Conservation (phyloP, 805 yeast species). For the Candida nanaspora region DNA sequence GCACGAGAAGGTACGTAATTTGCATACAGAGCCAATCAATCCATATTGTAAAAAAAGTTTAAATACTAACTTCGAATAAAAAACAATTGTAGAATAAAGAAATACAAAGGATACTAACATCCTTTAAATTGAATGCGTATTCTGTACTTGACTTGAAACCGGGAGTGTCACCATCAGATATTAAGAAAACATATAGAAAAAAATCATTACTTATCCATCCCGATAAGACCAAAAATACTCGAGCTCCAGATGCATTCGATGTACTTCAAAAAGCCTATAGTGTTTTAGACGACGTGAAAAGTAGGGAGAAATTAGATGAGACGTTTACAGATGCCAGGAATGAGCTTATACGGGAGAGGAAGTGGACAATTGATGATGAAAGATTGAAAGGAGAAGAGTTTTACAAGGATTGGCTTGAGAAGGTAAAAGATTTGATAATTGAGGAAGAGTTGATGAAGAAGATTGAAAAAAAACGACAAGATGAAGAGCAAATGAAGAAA, state of each 20-base stretch:
- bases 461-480: slow-evolving; percentile 32
- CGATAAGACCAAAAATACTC: slow-evolving; percentile 47
- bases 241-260: slow-evolving; percentile 64
- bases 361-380: slow-evolving; percentile 31
- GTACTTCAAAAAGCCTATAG: slow-evolving; percentile 47
- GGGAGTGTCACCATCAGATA: slow-evolving; percentile 30
- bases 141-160: slow-evolving; percentile 42
- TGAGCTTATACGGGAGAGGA: slow-evolving; percentile 27
- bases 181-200: slow-evolving; percentile 44
- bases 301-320: slow-evolving; percentile 34
- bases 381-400: slow-evolving; percentile 28
- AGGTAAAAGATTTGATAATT: slow-evolving; percentile 34
- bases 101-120: slow-evolving; percentile 43
- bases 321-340: slow-evolving; percentile 38
- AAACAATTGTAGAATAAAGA: slow-evolving; percentile 51
- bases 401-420: slow-evolving; percentile 31
- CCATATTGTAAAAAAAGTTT: too few relatives aligned
- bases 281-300: slow-evolving; percentile 28
- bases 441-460: slow-evolving; percentile 40
- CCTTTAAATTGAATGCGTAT: slow-evolving; percentile 46
- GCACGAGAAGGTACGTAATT: too few relatives aligned
- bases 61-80: too few relatives aligned
- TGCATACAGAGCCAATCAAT: too few relatives aligned
- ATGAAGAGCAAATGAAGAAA: slow-evolving; percentile 32
- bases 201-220: slow-evolving; percentile 65